These are phyloP conservation scores for Lavandula angustifolia DNA, from an alignment of 257 asterid species.

Conservation along the genomic window DNA sequence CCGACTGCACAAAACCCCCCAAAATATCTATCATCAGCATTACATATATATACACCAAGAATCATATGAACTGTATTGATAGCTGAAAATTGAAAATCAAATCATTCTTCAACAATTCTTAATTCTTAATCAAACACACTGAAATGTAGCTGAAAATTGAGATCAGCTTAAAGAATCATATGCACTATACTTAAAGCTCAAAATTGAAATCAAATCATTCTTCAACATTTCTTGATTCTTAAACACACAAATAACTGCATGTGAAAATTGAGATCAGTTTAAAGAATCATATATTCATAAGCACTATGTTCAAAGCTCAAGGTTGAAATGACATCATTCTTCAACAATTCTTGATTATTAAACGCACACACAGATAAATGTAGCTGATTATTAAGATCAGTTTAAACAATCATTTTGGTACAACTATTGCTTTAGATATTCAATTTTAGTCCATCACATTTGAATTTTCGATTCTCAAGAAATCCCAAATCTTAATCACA, in stretches of 20 bases:
- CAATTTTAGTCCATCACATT: slow-evolving; percentile 1
- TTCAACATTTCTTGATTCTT: too few species aligned
- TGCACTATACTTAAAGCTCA: not conserved
- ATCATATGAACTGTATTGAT: not conserved
- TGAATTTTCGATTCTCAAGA: slow-evolving; percentile 3
- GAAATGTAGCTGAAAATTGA: not conserved
- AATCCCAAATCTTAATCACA: slow-evolving; percentile 7
- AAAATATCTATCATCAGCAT: not conserved
- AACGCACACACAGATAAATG: too few species aligned
- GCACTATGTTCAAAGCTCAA: not conserved
- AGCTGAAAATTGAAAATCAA: too few species aligned
- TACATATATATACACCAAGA: not conserved
- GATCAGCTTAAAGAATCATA: not conserved
- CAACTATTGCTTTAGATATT: not conserved
- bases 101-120: too few species aligned
- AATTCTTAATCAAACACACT: too few species aligned
- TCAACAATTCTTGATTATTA: not conserved
- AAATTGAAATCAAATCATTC: too few species aligned
- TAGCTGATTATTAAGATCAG: too few species aligned
- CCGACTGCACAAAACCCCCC: slow-evolving; percentile 55
- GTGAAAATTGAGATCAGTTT: not conserved
- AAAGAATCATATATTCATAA: not conserved
- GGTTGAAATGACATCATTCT: not conserved
- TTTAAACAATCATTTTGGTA: not conserved
- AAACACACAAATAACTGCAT: too few species aligned